phyloP scores from a whole-genome alignment of 441 rosid species.

The Gossypium schwendimanii region DNA sequence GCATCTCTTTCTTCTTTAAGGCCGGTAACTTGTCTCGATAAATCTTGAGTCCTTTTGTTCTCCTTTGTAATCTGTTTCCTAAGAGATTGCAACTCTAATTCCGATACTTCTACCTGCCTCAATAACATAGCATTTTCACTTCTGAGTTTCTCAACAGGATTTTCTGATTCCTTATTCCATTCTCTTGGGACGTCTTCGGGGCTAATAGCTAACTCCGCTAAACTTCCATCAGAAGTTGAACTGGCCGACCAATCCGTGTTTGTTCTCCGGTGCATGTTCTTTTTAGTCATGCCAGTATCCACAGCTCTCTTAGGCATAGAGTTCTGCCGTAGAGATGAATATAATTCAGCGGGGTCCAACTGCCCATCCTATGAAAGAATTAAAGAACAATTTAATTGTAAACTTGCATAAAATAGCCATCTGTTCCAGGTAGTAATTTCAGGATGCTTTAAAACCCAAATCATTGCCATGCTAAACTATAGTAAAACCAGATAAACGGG shows the following conservation, averaged over 20 bases:
- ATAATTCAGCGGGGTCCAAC: constrained; percentile 12
- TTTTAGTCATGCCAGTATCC: constrained; percentile 22
- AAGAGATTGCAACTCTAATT: constrained; percentile 55
- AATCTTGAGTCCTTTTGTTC: constrained; percentile 41
- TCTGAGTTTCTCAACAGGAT: constrained; percentile 38
- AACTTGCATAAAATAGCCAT: constrained; percentile 10
- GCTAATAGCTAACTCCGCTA: constrained; percentile 40
- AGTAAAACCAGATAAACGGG: background rate
- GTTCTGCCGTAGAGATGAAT: constrained; percentile 37
- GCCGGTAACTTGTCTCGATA: constrained; percentile 34
- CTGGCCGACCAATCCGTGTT: constrained; percentile 82
- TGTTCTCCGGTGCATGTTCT: constrained; percentile 42
- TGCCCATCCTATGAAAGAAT: constrained; percentile 36
- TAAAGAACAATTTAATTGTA: constrained; percentile 9
- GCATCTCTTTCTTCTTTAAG: constrained; percentile 48
- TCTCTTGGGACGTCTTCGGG: constrained; percentile 39
- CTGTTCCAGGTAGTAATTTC: background rate
- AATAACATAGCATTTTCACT: constrained; percentile 36
- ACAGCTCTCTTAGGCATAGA: constrained; percentile 36
- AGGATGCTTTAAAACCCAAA: background rate
- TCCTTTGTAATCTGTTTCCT: constrained; percentile 48
- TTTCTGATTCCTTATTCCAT: constrained; percentile 26
- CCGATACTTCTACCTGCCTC: constrained; percentile 52
- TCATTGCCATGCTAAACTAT: background rate
- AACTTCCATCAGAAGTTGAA: constrained; percentile 68